Evolutionary conservation across 768 basidiomycete species (phyloP).

Genomic region (Filobasidium floriforme): DNA sequence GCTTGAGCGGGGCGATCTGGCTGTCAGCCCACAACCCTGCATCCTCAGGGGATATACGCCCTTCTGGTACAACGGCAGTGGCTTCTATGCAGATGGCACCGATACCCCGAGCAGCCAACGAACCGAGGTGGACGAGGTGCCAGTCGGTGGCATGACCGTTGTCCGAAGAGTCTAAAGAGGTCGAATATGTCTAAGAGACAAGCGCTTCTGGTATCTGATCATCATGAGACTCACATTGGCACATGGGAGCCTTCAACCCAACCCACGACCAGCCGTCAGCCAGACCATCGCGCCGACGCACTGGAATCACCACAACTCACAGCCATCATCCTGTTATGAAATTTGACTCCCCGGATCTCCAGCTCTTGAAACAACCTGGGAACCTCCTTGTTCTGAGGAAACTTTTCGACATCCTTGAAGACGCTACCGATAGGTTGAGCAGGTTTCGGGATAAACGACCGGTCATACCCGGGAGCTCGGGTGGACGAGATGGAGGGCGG

Average conservation of each 20-base stretch:
- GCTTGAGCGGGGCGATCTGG: constrained; percentile 63
- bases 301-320: constrained; percentile 43
- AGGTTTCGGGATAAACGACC: constrained; percentile 32
- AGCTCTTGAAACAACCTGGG: constrained; percentile 63
- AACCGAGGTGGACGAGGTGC: constrained; percentile 73
- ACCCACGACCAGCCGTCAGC: neutral
- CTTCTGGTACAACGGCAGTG: constrained; percentile 64
- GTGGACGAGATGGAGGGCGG: constrained; percentile 10
- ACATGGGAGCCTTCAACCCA: constrained; percentile 62
- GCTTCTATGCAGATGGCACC: constrained; percentile 69
- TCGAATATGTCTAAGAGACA: neutral
- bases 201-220: neutral
- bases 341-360: constrained; percentile 55
- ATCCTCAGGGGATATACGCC: constrained; percentile 57
- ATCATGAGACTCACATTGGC: constrained; percentile 56
- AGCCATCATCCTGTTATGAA: constrained; percentile 70
- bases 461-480: constrained; percentile 29
- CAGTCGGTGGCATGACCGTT: constrained; percentile 71
- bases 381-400: constrained; percentile 50
- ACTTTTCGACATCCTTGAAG: constrained; percentile 36
- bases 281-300: neutral
- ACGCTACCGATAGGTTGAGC: constrained; percentile 40
- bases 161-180: constrained; percentile 53
- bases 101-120: constrained; percentile 62
- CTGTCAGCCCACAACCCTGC: constrained; percentile 68